These are phyloP conservation scores for Sanghuangporus sanghuang DNA, from an alignment of 1,284 basidiomycete genomes.

Conservation along the genomic window DNA sequence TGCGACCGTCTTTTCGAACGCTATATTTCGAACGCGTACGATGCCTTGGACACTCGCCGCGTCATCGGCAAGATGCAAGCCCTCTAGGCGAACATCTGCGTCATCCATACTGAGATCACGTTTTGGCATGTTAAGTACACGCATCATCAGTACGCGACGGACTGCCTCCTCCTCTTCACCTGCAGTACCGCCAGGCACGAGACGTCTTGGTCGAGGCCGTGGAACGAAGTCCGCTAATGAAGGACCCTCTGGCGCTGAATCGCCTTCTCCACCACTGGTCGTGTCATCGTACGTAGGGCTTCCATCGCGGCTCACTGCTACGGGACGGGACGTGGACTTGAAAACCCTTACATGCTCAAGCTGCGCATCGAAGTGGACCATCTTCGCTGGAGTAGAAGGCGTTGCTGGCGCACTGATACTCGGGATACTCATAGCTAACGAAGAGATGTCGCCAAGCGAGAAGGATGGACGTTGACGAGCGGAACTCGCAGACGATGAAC, in stretches of 20 bases:
- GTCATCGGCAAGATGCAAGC: conserved; percentile 57
- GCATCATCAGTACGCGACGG: conserved; percentile 42
- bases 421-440: neutral
- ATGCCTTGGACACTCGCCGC: conserved; percentile 56
- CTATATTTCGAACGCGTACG: conserved; percentile 79
- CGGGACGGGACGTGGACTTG: conserved; percentile 88
- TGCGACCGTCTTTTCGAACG: conserved; percentile 85
- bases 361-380: conserved; percentile 89
- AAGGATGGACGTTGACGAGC: conserved; percentile 30
- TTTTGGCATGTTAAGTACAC: conserved; percentile 47
- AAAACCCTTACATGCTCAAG: conserved; percentile 93
- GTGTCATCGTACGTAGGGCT: conserved; percentile 79
- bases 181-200: neutral
- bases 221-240: conserved; percentile 32
- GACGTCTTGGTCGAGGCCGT: neutral
- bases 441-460: conserved; percentile 6
- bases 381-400: conserved; percentile 44
- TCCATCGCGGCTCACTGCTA: conserved; percentile 87
- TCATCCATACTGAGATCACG: conserved; percentile 23
- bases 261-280: conserved; percentile 50
- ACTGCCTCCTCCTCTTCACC: conserved; percentile 23
- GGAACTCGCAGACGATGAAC: conserved; percentile 33
- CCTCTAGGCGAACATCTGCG: conserved; percentile 49
- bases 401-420: conserved; percentile 21
- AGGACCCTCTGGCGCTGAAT: conserved; percentile 60